Evolutionary conservation across 1,284 basidiomycete species (phyloP).

Genomic region (Fomitopsis schrenkii): DNA sequence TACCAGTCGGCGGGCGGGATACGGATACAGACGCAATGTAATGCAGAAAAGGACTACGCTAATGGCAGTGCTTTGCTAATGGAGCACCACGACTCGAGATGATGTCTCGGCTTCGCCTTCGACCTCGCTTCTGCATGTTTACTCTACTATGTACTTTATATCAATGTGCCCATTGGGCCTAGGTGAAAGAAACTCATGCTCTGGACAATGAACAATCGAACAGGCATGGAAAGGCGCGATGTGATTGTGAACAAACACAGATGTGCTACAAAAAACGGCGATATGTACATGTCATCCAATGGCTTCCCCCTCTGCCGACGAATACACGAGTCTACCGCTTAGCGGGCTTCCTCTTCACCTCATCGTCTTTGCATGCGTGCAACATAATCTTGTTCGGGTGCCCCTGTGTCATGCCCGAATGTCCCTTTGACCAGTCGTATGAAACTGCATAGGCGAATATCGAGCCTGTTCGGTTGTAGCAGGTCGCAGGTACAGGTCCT

Average conservation of each 20-base stretch:
- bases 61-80: background rate
- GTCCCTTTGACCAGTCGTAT: conserved; percentile 90
- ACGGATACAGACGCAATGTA: background rate
- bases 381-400: conserved; percentile 87
- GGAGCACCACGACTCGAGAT: background rate
- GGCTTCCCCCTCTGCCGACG: background rate
- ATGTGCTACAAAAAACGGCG: background rate
- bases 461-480: conserved; percentile 83
- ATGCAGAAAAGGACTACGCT: background rate
- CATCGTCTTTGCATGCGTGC: conserved; percentile 87
- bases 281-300: background rate
- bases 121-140: background rate
- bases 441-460: conserved; percentile 89
- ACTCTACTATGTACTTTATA: background rate
- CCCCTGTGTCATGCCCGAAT: conserved; percentile 79
- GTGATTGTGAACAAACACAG: background rate
- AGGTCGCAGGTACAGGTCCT: conserved; percentile 67
- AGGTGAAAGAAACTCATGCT: background rate
- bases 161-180: background rate
- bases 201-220: background rate
- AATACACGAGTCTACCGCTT: conserved; percentile 24
- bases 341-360: conserved; percentile 67
- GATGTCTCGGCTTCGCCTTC: background rate
- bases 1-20: background rate
- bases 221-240: background rate